Base-by-base conservation (phyloP, 176 grass and related monocot genomes). In the Pontederia crassipes region DNA sequence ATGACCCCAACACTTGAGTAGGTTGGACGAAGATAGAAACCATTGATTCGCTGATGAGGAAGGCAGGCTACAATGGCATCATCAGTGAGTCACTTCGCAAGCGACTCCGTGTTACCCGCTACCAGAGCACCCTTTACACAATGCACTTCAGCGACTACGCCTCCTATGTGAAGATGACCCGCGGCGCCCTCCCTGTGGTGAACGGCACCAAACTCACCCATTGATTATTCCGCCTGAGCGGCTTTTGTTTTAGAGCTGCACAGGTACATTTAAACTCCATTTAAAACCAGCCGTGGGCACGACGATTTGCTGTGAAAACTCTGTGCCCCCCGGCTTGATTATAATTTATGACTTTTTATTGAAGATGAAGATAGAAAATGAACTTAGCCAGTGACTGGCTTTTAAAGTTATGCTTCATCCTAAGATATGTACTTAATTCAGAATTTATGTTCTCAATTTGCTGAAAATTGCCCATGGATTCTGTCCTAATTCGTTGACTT, bases 11-110 rank as follows among this genome's bases (percentile, higher is more conserved):
- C 48, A 24, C 28, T 26, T 15, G 59, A 20, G 16, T 69, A 98
- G 94, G 94, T 78, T 98, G 94, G 94, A 89, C 79, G 14, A 74
- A 83, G 55, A 65, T 69, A 54, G 87, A 98, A 77, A 83, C 88
- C 53, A 93, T 98, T 24, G 88, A 98, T 74, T 89, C 94, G 3
- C 79, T 98, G 46, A 89, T 98, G 94, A 85, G 81, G 76, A 98
- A 98, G 72, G 81, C 94, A 0, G 94, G 94, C 45, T 98, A 92
- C 46, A 85, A 89, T 54, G 82, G 94, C 13, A 24, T 32, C 45
- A 93, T 98, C 58, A 86, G 49, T 0, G 94, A 93, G 28, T 47
- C 79, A 52, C 78, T 93, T 58, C 80, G 94, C 72, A 83, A 89
- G 79, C 91, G 88, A 67, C 61, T 98, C 61, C 61, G 50, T 17